A percentile compares a stretch with the other conserved stretches of the same genome.
These are phyloP conservation scores for Leptographium wingfieldii DNA, from an alignment of 2,329 filamentous ascomycete species.

Conservation along the genomic window DNA sequence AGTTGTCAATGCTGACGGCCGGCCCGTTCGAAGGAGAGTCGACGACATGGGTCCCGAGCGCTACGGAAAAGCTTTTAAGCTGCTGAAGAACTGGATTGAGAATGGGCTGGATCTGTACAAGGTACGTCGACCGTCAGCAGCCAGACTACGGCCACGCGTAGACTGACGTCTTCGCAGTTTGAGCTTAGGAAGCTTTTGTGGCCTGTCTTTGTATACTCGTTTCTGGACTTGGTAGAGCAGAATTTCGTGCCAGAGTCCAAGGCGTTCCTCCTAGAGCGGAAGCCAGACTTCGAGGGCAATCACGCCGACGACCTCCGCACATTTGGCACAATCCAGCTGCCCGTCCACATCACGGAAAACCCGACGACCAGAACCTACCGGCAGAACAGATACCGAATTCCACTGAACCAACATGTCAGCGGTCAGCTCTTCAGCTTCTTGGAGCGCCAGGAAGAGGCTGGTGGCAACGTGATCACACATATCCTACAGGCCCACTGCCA, in stretches of 20 bases:
- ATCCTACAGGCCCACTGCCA: conserved; percentile 53
- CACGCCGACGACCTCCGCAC: conserved; percentile 70
- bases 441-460: conserved; percentile 72
- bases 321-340: conserved; percentile 61
- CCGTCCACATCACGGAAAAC: conserved; percentile 69
- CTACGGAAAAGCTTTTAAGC: conserved; percentile 61
- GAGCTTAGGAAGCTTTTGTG: conserved; percentile 81
- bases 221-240: conserved; percentile 63
- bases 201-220: conserved; percentile 92
- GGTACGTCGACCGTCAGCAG: conserved; percentile 28
- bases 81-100: conserved; percentile 74
- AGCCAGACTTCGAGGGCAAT: conserved; percentile 56
- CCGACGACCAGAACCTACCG: conserved; percentile 68
- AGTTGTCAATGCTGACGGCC: conserved; percentile 67
- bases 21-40: conserved; percentile 52
- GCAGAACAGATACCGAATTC: conserved; percentile 78
- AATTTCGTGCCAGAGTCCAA: conserved; percentile 61
- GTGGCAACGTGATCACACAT: conserved; percentile 64
- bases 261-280: conserved; percentile 58
- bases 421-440: conserved; percentile 77
- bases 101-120: conserved; percentile 92
- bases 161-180: conserved; percentile 38
- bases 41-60: conserved; percentile 64
- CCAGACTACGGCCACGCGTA: background rate
- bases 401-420: conserved; percentile 75